Evolutionary conservation across 352 stramenopile genomes (phyloP), one percentile per base, ranked within the genome.

Genomic region (Blastocystis sp.): DNA sequence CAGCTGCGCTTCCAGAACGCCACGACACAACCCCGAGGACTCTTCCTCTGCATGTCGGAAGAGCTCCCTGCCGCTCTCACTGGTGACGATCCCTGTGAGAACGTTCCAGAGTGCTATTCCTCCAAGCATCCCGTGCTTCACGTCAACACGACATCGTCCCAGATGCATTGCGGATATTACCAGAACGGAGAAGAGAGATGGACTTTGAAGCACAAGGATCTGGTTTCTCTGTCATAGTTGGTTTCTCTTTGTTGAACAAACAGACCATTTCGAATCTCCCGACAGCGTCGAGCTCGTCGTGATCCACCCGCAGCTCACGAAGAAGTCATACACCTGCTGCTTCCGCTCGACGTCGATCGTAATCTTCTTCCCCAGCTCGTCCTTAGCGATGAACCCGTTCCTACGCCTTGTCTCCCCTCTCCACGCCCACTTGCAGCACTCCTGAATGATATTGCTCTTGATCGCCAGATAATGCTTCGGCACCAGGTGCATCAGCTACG

Each of bases 381-480:
- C 75, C 11, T 42, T 29, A 8, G 34, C 9, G 24, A 34, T 34
- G 18, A 76, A 46, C 18, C 63, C 75, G 29, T 85, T 94, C 93
- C 87, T 90, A 92, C 57, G 91, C 91, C 75, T 94, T 90, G 93
- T 87, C 72, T 69, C 1, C n/a, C 11, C 7, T 7, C 6, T 40
- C 8, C 2, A n/a, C 3, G 29, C 69, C 3, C 40, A 81, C 69
- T 81, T 85, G 40, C 57, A 85, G 7, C 57, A 72, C 27, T 85
- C 75, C 32, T 89, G 91, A 88, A 98, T 92, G 18, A 98, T 86
- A 16, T 91, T 93, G 46, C 94, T 94, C 88, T 97, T 98, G 73
- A 97, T 94, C 76, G 97, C 91, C 59, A 97, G 87, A 89, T 97
- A 98, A 87, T 96, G 92, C 88, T 93, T 92, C 46, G 94, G 94